Evolutionary conservation across 441 rosid species (phyloP).

Genomic region (Pelargonium fulgidum): DNA sequence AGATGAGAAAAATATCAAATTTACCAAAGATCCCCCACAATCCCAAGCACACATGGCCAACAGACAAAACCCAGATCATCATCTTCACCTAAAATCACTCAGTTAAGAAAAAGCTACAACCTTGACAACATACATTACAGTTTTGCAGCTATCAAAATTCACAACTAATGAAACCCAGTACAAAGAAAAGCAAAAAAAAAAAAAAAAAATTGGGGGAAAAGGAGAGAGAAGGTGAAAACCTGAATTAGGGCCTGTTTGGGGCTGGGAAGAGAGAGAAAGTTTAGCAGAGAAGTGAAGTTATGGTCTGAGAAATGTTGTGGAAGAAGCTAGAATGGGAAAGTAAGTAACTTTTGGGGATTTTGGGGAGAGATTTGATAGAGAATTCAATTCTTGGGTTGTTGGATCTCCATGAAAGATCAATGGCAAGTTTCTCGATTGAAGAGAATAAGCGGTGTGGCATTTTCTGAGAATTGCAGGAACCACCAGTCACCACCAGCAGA

Average conservation of each 20-base stretch:
- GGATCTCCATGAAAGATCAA: constrained; percentile 39
- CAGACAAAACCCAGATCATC: constrained; percentile 32
- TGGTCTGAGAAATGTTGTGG: constrained; percentile 19
- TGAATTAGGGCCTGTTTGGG: constrained; percentile 7
- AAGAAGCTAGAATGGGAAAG: constrained; percentile 13
- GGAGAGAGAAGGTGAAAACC: constrained; percentile 19
- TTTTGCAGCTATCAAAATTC: not conserved
- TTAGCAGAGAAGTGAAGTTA: constrained; percentile 16
- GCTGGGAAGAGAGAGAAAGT: constrained; percentile 7
- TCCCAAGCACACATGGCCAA: constrained; percentile 19
- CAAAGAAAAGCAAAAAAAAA: not conserved
- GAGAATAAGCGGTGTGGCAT: constrained; percentile 47
- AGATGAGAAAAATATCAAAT: constrained; percentile 17
- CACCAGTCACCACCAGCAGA: constrained; percentile 18
- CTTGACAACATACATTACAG: not conserved
- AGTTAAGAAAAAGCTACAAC: constrained; percentile 8
- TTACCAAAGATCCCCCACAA: constrained; percentile 30
- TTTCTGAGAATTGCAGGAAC: constrained; percentile 42
- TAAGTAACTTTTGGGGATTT: constrained; percentile 15
- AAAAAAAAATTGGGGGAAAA: not conserved
- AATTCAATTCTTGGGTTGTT: constrained; percentile 14
- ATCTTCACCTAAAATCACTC: constrained; percentile 9
- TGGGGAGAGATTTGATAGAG: constrained; percentile 19
- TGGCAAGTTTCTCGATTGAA: constrained; percentile 34
- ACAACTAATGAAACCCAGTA: not conserved